Base-by-base conservation (phyloP, 768 basidiomycete genomes). In the Nidula microcarpa region DNA sequence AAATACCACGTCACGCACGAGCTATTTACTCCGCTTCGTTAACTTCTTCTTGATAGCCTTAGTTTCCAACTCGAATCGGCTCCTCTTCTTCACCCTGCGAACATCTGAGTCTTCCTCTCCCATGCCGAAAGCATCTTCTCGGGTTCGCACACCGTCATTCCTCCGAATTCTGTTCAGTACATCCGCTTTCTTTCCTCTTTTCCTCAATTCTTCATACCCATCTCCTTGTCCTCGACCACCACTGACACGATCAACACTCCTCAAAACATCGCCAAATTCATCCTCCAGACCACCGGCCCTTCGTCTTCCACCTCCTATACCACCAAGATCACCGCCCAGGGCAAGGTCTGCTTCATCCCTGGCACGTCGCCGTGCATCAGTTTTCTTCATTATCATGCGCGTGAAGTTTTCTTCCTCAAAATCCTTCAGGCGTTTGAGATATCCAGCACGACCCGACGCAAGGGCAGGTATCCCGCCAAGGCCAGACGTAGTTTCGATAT, bases 401-500 rank as follows among this genome's bases (percentile, higher is more conserved):
- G 89, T 91, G 71, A 98, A 92, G 68, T 96, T 94, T 45, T 92
- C 92, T 66, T 96, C 94, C 72, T 98, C 96, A 67, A 91, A 98
- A 56, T 92, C 86, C 49, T 81, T 84, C 69, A 97, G 82, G 5
- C 84, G 81, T 58, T 84, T 81, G 51, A 98, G 77, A 62, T 94
- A 88, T 14, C 84, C 80, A 8, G 90, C 91, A 17, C 94, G 87
- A 23, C 79, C 79, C 17, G 85, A 84, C 8, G 73, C 66, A 10
- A 85, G 67, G 3, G 82, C 68, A 5, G 85, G 81, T 30, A 79
- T 77, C 14, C 77, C 74, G 10, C 90, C 87, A 6, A 93, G 71
- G 9, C 91, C 91, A 10, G 88, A 79, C 0, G 86, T 81, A 7
- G 88, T 80, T 64, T 93, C 91, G 17, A 78, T 55, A 63, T 86